Evolutionary conservation across 352 stramenopile species (phyloP).

Genomic region (Globisporangium paddicum): DNA sequence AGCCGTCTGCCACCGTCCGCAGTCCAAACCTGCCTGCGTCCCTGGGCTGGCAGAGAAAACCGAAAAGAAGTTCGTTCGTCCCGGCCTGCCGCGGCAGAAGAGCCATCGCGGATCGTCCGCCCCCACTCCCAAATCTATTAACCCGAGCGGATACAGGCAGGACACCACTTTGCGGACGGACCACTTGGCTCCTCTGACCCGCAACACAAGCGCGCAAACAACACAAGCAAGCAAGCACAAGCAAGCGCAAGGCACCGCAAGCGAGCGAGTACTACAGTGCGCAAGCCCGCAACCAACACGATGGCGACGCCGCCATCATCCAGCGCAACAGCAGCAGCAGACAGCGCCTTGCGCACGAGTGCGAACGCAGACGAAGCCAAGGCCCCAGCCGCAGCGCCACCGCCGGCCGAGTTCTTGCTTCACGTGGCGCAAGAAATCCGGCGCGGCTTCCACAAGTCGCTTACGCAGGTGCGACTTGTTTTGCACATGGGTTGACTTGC

Average conservation of each 20-base stretch:
- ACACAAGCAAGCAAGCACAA: background rate
- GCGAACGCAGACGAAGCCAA: background rate
- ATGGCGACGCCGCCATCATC: slow-evolving; percentile 5
- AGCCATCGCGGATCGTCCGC: slow-evolving; percentile 9
- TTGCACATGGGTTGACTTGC: background rate
- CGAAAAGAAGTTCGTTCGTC: background rate
- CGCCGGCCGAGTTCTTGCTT: slow-evolving; percentile 17
- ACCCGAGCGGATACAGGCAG: slow-evolving; percentile 3
- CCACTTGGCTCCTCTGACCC: slow-evolving; percentile 3
- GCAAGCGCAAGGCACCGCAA: background rate
- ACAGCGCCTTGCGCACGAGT: slow-evolving; percentile 1
- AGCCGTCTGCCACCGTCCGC: background rate
- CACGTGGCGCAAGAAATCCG: slow-evolving; percentile 20
- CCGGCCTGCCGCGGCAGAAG: slow-evolving; percentile 12
- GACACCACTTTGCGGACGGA: background rate
- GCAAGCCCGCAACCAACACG: background rate
- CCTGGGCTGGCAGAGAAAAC: slow-evolving; percentile 7
- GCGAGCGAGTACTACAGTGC: background rate
- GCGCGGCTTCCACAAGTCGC: slow-evolving; percentile 19
- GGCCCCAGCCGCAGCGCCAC: background rate
- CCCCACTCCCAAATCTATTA: slow-evolving; percentile 10
- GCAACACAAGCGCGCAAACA: background rate
- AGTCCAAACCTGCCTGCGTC: background rate
- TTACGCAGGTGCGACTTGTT: slow-evolving; percentile 15
- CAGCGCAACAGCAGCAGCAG: background rate